Conservation (phyloP, 1,139 yeast species). For the Spencermartinsiella ligniputridi region DNA sequence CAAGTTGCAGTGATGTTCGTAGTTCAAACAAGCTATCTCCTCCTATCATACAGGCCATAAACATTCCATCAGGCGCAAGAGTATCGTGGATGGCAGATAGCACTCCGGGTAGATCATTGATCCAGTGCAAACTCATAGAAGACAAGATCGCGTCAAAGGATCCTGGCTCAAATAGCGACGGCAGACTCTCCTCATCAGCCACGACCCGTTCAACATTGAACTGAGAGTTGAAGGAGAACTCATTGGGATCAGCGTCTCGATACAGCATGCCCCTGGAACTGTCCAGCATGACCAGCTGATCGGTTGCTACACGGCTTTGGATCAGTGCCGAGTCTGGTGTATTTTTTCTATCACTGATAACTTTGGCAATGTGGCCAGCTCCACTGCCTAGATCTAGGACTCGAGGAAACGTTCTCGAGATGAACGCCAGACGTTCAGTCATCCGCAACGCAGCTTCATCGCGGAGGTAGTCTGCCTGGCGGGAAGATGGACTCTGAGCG, state of each 20-base stretch:
- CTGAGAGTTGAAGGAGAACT: conserved; percentile 37
- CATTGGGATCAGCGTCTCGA: conserved; percentile 42
- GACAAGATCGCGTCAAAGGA: conserved; percentile 70
- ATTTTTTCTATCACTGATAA: conserved; percentile 28
- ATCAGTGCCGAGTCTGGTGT: conserved; percentile 49
- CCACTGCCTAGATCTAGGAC: conserved; percentile 73
- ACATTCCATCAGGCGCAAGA: conserved; percentile 75
- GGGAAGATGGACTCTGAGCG: conserved; percentile 43
- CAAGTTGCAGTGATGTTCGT: conserved; percentile 73
- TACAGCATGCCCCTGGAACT: conserved; percentile 50
- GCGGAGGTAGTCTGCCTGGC: conserved; percentile 67
- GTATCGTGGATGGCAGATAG: conserved; percentile 55
- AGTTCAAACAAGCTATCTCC: conserved; percentile 81
- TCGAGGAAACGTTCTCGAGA: conserved; percentile 57
- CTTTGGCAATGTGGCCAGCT: conserved; percentile 55
- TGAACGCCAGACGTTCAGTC: conserved; percentile 69
- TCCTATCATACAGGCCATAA: conserved; percentile 79
- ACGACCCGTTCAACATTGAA: conserved; percentile 47
- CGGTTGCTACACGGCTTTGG: conserved; percentile 43
- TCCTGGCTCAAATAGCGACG: conserved; percentile 23
- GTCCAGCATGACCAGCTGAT: conserved; percentile 62
- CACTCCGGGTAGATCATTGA: conserved; percentile 70
- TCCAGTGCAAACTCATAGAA: conserved; percentile 77
- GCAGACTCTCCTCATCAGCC: conserved; percentile 59
- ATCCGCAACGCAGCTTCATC: conserved; percentile 72